Percentiles rank a stretch among this genome's conserved stretches.
Evolutionary conservation across 768 basidiomycete species (phyloP).

Genomic region (Filobasidium floriforme): DNA sequence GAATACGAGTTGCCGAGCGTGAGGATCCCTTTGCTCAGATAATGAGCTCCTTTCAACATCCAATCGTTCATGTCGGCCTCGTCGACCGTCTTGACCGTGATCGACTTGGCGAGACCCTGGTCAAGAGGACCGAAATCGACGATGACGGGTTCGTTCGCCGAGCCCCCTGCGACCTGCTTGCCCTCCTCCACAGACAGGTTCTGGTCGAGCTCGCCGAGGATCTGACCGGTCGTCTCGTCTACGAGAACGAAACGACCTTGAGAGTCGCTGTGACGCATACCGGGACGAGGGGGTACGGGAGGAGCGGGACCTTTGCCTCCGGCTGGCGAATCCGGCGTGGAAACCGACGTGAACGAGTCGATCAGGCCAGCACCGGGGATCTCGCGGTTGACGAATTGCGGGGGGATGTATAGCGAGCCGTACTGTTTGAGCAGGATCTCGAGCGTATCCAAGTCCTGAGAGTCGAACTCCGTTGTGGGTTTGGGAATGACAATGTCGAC

Average conservation of each 20-base stretch:
- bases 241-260: conserved; percentile 61
- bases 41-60: conserved; percentile 56
- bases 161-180: conserved; percentile 48
- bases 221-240: conserved; percentile 63
- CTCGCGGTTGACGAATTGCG: not conserved
- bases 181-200: conserved; percentile 57
- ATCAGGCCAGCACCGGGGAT: conserved; percentile 9
- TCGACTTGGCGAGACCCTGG: conserved; percentile 44
- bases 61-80: conserved; percentile 61
- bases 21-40: conserved; percentile 60
- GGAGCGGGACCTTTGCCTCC: not conserved
- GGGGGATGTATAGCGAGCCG: conserved; percentile 34
- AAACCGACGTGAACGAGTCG: conserved; percentile 20
- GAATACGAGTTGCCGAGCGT: conserved; percentile 59
- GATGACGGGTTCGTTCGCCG: conserved; percentile 55
- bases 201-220: conserved; percentile 63
- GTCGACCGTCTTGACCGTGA: conserved; percentile 58
- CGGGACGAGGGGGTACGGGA: not conserved
- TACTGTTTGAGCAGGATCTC: conserved; percentile 65
- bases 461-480: conserved; percentile 43
- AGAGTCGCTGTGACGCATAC: conserved; percentile 11
- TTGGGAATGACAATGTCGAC: conserved; percentile 38
- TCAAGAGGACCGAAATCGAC: conserved; percentile 57
- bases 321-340: not conserved
- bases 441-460: conserved; percentile 53